Base-by-base conservation (phyloP, 257 asterid genomes). In the Petrea volubilis region DNA sequence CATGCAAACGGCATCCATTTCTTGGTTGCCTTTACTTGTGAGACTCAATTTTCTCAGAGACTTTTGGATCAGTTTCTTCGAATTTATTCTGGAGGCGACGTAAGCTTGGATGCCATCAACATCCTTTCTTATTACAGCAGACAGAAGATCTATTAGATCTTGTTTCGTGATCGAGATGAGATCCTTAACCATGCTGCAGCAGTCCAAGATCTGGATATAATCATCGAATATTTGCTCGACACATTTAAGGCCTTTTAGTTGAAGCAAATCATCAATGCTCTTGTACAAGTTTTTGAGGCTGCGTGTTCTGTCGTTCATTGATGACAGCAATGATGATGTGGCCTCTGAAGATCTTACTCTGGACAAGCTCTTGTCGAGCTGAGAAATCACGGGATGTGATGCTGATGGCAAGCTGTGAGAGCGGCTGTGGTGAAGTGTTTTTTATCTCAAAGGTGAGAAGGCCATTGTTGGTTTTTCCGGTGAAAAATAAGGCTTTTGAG, bases 371-470 rank as follows among this genome's bases (percentile, higher is more conserved):
- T 81, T 72, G 4, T 79, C 79, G 2, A 84, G 57, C 14, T 73
- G 79, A 46, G 76, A 78, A 61, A 77, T 20, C 38, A 60, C 33
- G 9, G 84, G 83, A 29, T 71, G 78, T 51, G 77, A 70, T 33
- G 13, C 21, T 12, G 81, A 67, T 33, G 86, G 86, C 31, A 84
- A 79, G 73, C 86, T 84, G 28, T 79, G 63, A 63, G 86, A 81
- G 46, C 79, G 86, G 70, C 78, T 78, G 56, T 81, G 83, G 11
- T 68, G 77, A 24, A 34, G 65, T 75, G 76, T 23, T 70, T 80
- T 81, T 8, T 78, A 66, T 67, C 79, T 81, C 79, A 76, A 70
- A 72, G 88, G 84, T 17, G 86, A 80, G 66, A 80, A 50, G 64
- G 78, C 78, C 85, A 77, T 77, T 67, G 44, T 1, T n/a, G n/a